Evolutionary conservation across 2,329 filamentous ascomycete species (phyloP).

Genomic region (Cladosporium sp.): DNA sequence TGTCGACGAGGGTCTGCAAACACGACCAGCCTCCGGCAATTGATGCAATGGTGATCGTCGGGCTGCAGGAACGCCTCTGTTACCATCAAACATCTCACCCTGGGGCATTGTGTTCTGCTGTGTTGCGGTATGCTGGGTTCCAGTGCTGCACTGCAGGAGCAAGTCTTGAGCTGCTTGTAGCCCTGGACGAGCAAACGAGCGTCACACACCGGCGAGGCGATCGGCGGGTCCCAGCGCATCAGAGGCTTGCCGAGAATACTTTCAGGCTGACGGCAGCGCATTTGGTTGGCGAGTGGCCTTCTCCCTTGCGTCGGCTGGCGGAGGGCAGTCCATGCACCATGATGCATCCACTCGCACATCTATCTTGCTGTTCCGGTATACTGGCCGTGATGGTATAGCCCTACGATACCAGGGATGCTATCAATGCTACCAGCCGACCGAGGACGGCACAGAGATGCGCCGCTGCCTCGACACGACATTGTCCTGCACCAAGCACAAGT

Average conservation of each 20-base stretch:
- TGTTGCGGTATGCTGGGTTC: not conserved
- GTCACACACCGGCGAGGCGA: slow-evolving; percentile 13
- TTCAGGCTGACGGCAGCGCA: not conserved
- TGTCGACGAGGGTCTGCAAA: not conserved
- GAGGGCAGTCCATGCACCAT: not conserved
- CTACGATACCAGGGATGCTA: not conserved
- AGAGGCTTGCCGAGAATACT: not conserved
- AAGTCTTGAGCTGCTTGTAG: not conserved
- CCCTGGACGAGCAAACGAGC: not conserved
- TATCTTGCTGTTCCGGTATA: too few species aligned
- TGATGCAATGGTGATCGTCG: not conserved
- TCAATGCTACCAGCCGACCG: too few species aligned
- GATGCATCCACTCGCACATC: not conserved
- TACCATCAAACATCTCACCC: not conserved
- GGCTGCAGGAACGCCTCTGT: slow-evolving; percentile 2
- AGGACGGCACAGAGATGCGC: not conserved
- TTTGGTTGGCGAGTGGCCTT: not conserved
- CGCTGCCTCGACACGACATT: not conserved
- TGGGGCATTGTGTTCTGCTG: not conserved
- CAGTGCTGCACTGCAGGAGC: not conserved
- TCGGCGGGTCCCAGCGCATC: slow-evolving; percentile 16
- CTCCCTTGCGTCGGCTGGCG: slow-evolving; percentile 5
- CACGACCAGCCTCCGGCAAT: not conserved
- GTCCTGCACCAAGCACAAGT: too few species aligned
- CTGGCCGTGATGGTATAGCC: not conserved